Evolutionary conservation across 805 yeast species (phyloP).

Genomic region (Candida palmyrensis): DNA sequence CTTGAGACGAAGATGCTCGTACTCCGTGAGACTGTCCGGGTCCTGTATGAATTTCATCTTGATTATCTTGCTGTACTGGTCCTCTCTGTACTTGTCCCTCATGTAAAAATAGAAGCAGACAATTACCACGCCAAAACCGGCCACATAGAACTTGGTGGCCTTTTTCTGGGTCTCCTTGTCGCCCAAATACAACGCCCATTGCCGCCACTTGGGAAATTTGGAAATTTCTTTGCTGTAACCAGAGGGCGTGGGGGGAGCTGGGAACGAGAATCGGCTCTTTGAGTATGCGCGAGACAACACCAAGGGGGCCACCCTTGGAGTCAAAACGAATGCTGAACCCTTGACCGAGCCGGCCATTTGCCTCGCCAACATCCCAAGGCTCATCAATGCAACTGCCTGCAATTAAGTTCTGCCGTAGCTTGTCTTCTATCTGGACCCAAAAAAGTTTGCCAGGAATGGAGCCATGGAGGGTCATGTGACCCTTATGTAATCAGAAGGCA

Average conservation of each 20-base stretch:
- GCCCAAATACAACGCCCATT: conserved; percentile 38
- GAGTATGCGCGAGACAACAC: too few relatives aligned
- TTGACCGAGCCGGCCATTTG: too few relatives aligned
- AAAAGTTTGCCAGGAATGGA: too few relatives aligned
- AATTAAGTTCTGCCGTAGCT: too few relatives aligned
- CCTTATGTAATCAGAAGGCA: conserved; percentile 1
- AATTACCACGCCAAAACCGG: conserved; percentile 52
- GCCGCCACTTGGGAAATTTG: conserved; percentile 17
- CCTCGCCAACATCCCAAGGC: too few relatives aligned
- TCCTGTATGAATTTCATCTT: conserved; percentile 31
- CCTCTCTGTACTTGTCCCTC: conserved; percentile 61
- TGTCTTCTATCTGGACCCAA: too few relatives aligned
- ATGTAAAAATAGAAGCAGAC: conserved; percentile 60
- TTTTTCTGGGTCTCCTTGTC: conserved; percentile 55
- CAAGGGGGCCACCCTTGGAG: too few relatives aligned
- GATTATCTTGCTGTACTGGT: conserved; percentile 48
- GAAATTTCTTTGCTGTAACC: conserved; percentile 13
- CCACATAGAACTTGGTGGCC: conserved; percentile 59
- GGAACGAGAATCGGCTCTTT: too few relatives aligned
- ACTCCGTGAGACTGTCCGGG: conserved; percentile 48
- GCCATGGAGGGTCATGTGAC: too few relatives aligned
- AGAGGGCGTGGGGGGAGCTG: not conserved
- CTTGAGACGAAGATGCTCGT: conserved; percentile 58
- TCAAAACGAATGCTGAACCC: too few relatives aligned
- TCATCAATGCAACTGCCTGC: too few relatives aligned